Conservation (phyloP, 768 basidiomycete genomes). For the Phylloporus rhodoxanthus region DNA sequence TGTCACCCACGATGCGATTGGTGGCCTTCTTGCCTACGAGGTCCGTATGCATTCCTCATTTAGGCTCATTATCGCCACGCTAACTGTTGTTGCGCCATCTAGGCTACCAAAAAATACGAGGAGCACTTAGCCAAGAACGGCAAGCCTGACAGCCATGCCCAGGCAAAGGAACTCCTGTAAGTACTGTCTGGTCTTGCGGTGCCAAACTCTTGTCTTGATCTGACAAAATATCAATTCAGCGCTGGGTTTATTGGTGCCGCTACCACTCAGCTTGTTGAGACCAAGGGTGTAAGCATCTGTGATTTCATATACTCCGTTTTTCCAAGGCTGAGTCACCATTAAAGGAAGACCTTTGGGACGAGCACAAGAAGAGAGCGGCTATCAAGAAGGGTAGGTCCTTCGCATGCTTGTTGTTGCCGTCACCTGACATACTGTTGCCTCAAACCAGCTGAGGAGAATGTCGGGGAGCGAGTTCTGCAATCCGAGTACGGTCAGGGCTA, state of each 20-base stretch:
- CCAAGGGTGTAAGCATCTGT: constrained; percentile 10
- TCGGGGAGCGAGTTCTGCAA: not conserved
- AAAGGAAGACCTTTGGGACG: not conserved
- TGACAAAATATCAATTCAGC: not conserved
- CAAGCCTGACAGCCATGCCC: constrained; percentile 16
- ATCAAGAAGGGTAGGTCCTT: not conserved
- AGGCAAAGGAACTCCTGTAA: constrained; percentile 20
- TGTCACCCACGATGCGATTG: constrained; percentile 15
- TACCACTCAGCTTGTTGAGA: constrained; percentile 6
- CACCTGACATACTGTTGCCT: not conserved
- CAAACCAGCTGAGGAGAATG: not conserved
- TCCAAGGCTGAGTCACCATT: not conserved
- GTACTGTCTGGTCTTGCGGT: not conserved
- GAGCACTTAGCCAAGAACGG: constrained; percentile 10
- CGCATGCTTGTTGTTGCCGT: not conserved
- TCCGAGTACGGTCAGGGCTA: not conserved
- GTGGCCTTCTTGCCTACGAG: constrained; percentile 15
- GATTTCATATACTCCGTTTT: not conserved
- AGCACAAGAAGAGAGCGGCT: not conserved
- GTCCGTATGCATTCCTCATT: constrained; percentile 4
- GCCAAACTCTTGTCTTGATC: not conserved
- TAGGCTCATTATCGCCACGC: not conserved
- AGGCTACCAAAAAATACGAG: constrained; percentile 20
- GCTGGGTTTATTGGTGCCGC: constrained; percentile 5
- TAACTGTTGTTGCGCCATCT: not conserved